Percentiles rank a stretch among this genome's conserved stretches.
Conservation (phyloP, 768 basidiomycete genomes). For the Dendrothele bispora region DNA sequence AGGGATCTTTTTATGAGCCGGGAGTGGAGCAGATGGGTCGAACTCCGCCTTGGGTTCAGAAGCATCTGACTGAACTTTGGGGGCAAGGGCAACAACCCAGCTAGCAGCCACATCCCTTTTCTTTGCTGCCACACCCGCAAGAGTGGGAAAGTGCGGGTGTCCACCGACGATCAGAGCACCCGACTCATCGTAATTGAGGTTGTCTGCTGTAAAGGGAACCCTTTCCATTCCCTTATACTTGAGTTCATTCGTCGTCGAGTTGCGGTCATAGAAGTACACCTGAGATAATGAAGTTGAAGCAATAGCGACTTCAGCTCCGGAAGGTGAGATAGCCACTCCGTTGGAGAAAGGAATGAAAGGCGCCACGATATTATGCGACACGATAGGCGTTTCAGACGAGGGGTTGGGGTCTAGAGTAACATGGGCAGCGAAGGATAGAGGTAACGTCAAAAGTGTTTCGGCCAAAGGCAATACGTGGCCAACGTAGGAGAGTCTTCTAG, state of each 20-base stretch:
- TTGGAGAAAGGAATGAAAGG: slow-evolving; percentile 66
- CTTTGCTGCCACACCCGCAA: slow-evolving; percentile 45
- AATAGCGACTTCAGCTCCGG: slow-evolving; percentile 51
- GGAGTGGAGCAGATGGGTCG: slow-evolving; percentile 48
- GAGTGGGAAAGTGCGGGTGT: slow-evolving; percentile 61
- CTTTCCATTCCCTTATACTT: slow-evolving; percentile 34
- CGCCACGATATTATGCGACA: slow-evolving; percentile 38
- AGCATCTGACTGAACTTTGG: slow-evolving; percentile 10
- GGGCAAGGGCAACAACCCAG: slow-evolving; percentile 55
- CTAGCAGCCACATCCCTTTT: slow-evolving; percentile 47
- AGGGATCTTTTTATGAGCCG: slow-evolving; percentile 42
- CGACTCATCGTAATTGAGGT: slow-evolving; percentile 51
- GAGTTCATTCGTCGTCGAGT: slow-evolving; percentile 45
- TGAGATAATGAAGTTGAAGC: slow-evolving; percentile 49
- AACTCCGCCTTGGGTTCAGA: slow-evolving; percentile 24
- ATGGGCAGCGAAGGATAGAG: slow-evolving; percentile 60
- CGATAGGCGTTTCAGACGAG: slow-evolving; percentile 20
- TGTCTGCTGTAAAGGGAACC: slow-evolving; percentile 64
- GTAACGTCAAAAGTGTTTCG: slow-evolving; percentile 58
- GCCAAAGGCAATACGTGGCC: slow-evolving; percentile 50
- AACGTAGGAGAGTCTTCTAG: slow-evolving; percentile 56
- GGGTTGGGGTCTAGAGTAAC: slow-evolving; percentile 41
- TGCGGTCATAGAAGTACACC: slow-evolving; percentile 53
- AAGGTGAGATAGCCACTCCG: slow-evolving; percentile 60
- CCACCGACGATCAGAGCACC: slow-evolving; percentile 58